These are phyloP conservation scores for Emmonsiellopsis sp. DNA, from an alignment of 2,329 filamentous ascomycete species.

Conservation along the genomic window DNA sequence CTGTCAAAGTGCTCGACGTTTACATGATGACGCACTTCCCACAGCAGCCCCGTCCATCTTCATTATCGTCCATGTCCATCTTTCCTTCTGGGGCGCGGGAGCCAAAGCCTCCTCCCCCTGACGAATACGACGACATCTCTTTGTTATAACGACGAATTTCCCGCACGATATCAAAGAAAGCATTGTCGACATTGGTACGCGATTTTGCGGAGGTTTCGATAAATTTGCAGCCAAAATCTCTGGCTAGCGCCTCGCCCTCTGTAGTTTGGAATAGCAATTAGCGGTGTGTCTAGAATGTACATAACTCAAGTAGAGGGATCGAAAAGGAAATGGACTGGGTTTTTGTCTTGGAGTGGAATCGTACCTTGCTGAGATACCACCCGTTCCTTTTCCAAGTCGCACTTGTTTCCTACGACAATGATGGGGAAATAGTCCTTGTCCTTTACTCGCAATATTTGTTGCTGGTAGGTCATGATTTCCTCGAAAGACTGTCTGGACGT, in stretches of 20 bases:
- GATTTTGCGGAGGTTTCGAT: slow-evolving; percentile 99
- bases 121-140: slow-evolving; percentile 84
- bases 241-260: slow-evolving; percentile 86
- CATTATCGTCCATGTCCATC: slow-evolving; percentile 62
- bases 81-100: slow-evolving; percentile 52
- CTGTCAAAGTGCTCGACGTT: slow-evolving; percentile 17
- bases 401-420: slow-evolving; percentile 98
- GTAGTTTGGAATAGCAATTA: slow-evolving; percentile 14
- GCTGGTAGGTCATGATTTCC: slow-evolving; percentile 96
- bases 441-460: slow-evolving; percentile 97
- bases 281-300: not conserved
- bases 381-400: slow-evolving; percentile 88
- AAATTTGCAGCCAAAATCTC: slow-evolving; percentile 90
- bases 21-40: slow-evolving; percentile 83
- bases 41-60: slow-evolving; percentile 60
- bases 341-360: slow-evolving; percentile 21
- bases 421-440: slow-evolving; percentile 99
- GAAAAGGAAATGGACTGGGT: not conserved
- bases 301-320: not conserved
- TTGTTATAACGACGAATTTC: slow-evolving; percentile 98
- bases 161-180: slow-evolving; percentile 96
- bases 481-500: slow-evolving; percentile 95
- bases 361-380: slow-evolving; percentile 86
- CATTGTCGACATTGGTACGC: slow-evolving; percentile 94
- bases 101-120: slow-evolving; percentile 53